Evolutionary conservation across 2,329 filamentous ascomycete genomes (phyloP).

Genomic region (Eutypella sp.): DNA sequence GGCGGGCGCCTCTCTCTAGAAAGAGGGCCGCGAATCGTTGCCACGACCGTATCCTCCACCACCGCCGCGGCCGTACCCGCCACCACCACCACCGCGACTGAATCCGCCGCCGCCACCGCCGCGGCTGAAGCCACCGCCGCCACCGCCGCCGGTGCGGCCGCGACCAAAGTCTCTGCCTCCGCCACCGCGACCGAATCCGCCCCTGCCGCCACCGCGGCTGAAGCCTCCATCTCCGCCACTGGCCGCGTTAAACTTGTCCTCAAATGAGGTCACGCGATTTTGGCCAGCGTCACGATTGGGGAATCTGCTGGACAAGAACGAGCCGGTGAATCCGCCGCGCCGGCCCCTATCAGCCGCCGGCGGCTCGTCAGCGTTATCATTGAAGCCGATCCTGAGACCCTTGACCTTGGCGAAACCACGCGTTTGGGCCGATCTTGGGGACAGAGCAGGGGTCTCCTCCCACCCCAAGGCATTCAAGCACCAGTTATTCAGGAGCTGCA

Average conservation of each 20-base stretch:
- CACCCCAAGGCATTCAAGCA: slow-evolving; percentile 47
- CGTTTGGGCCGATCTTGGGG: slow-evolving; percentile 13
- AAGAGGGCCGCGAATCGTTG: not conserved
- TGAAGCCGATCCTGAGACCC: slow-evolving; percentile 21
- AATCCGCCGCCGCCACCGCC: slow-evolving; percentile 5
- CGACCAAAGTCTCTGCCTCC: too few relatives aligned
- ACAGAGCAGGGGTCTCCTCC: slow-evolving; percentile 39
- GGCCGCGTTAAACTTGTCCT: not conserved
- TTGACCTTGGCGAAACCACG: slow-evolving; percentile 22
- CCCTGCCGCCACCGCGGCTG: slow-evolving; percentile 3
- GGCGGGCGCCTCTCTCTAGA: not conserved
- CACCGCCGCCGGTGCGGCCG: slow-evolving; percentile 2
- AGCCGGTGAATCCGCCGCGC: too few relatives aligned
- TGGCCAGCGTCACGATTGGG: too few relatives aligned
- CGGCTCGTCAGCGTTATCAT: slow-evolving; percentile 4
- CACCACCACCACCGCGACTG: slow-evolving; percentile 2
- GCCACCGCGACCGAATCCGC: slow-evolving; percentile 4
- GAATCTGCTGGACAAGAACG: too few relatives aligned
- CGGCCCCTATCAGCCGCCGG: too few relatives aligned
- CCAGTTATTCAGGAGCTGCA: slow-evolving; percentile 52
- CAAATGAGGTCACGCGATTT: too few relatives aligned
- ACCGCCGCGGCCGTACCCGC: not conserved
- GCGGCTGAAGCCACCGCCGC: slow-evolving; percentile 1
- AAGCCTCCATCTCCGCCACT: slow-evolving; percentile 11
- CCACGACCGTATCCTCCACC: not conserved